A percentile compares a stretch with the other conserved stretches of the same genome.
These are phyloP conservation scores for Globisporangium rhizosaccharum DNA, from an alignment of 352 stramenopile species.

Conservation along the genomic window DNA sequence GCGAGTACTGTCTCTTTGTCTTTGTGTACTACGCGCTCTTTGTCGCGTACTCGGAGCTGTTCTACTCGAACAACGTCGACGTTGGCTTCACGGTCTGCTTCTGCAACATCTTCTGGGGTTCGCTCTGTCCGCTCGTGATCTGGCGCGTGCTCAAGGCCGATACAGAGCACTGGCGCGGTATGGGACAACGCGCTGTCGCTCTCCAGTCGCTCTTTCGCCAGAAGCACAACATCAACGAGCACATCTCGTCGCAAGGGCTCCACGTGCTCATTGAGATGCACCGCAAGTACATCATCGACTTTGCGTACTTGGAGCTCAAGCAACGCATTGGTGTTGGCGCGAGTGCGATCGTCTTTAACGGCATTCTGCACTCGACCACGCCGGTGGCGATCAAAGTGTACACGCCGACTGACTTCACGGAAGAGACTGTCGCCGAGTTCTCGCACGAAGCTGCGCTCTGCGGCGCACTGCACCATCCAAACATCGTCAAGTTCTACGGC, in stretches of 20 bases:
- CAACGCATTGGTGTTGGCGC: constrained; percentile 43
- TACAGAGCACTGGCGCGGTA: constrained; percentile 55
- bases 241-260: constrained; percentile 52
- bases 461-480: constrained; percentile 31
- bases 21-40: constrained; percentile 38
- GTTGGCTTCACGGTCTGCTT: constrained; percentile 50
- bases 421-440: constrained; percentile 72
- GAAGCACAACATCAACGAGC: constrained; percentile 4
- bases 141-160: constrained; percentile 57
- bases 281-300: constrained; percentile 49
- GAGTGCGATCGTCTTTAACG: constrained; percentile 60
- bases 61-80: constrained; percentile 41
- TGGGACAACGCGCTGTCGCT: constrained; percentile 33
- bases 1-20: constrained; percentile 58
- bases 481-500: constrained; percentile 80
- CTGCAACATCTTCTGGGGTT: constrained; percentile 42
- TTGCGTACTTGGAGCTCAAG: constrained; percentile 40
- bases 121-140: constrained; percentile 49
- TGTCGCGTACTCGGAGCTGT: constrained; percentile 45
- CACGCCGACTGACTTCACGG: constrained; percentile 43
- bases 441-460: constrained; percentile 77
- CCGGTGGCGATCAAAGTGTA: constrained; percentile 79
- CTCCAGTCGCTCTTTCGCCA: constrained; percentile 33
- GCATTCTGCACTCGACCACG: constrained; percentile 41
- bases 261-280: constrained; percentile 52